Percentiles rank a stretch among this genome's conserved stretches.
phyloP scores from a whole-genome alignment of 129 eudicot species.

The Ambrosia artemisiifolia region DNA sequence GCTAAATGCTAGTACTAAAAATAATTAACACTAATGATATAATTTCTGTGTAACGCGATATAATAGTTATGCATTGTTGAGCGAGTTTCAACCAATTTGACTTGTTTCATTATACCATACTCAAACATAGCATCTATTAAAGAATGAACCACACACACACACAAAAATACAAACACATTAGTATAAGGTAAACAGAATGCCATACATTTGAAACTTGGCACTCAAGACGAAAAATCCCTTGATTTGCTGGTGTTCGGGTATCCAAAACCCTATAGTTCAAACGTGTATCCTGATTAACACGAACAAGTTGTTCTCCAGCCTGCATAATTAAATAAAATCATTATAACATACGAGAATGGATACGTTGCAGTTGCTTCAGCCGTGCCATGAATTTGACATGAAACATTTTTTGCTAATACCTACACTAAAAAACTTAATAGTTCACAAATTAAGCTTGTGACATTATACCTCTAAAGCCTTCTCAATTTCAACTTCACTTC shows the following conservation, averaged over 20 bases:
- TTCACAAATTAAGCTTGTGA: not conserved
- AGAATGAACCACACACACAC: not conserved
- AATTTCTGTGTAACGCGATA: not conserved
- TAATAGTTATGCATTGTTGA: not conserved
- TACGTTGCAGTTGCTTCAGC: not conserved
- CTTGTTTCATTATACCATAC: not conserved
- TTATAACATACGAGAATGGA: not conserved
- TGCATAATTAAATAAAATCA: not conserved
- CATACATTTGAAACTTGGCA: constrained; percentile 66
- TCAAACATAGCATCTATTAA: not conserved
- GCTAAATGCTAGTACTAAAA: not conserved
- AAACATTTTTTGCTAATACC: constrained; percentile 5
- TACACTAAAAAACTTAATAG: not conserved
- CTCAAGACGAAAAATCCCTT: constrained; percentile 70
- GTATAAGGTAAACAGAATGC: not conserved
- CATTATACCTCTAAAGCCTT: constrained; percentile 53
- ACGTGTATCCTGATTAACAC: constrained; percentile 22
- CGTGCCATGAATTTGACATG: not conserved
- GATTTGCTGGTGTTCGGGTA: constrained; percentile 88
- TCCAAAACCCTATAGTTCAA: constrained; percentile 75
- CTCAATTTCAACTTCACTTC: constrained; percentile 79
- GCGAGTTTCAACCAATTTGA: not conserved
- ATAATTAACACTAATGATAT: not conserved
- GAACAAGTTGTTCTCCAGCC: constrained; percentile 18
- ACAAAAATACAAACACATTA: not conserved